Evolutionary conservation across 768 basidiomycete species (phyloP).

Genomic region (Russula sp.): DNA sequence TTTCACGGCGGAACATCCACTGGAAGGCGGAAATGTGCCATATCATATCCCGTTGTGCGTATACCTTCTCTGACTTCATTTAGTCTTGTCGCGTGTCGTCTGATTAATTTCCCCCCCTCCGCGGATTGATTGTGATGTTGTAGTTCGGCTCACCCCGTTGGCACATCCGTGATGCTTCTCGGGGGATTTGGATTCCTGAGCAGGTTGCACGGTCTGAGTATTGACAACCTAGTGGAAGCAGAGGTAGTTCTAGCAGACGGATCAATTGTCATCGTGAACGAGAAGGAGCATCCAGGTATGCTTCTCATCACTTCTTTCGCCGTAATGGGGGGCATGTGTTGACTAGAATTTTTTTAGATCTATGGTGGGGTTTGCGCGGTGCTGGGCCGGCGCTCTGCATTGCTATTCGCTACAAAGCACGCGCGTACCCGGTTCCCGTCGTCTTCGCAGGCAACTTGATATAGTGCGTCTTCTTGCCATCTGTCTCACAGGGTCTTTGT

Average conservation of each 20-base stretch:
- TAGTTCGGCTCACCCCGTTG: conserved; percentile 76
- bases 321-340: neutral
- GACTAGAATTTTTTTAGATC: conserved; percentile 46
- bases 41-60: conserved; percentile 61
- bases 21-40: conserved; percentile 64
- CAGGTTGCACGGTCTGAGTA: conserved; percentile 77
- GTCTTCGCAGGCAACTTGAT: conserved; percentile 92
- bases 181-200: conserved; percentile 90
- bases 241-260: conserved; percentile 93
- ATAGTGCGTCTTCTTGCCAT: conserved; percentile 55
- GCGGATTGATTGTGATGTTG: neutral
- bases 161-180: conserved; percentile 75
- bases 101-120: conserved; percentile 8
- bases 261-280: conserved; percentile 71
- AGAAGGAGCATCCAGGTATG: conserved; percentile 67
- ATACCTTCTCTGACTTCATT: neutral
- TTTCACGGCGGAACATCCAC: conserved; percentile 64
- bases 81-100: conserved; percentile 8
- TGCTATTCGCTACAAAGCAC: conserved; percentile 85
- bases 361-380: conserved; percentile 87
- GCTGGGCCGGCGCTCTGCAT: conserved; percentile 82
- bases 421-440: conserved; percentile 83
- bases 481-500: neutral
- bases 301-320: conserved; percentile 15
- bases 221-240: conserved; percentile 87